Conservation (phyloP, 768 basidiomycete species). For the Boletus reticuloceps region DNA sequence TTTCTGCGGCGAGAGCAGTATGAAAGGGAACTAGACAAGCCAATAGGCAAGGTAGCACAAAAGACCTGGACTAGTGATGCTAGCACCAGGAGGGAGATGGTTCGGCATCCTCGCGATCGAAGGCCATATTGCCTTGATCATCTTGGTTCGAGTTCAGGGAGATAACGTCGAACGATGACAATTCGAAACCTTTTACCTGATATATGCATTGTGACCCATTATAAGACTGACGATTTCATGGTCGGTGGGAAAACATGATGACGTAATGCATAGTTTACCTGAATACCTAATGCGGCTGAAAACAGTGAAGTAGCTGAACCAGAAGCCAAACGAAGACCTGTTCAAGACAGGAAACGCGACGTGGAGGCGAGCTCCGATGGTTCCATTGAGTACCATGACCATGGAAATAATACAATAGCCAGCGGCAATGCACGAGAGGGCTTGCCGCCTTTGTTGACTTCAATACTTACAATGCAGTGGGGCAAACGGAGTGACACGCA, state of each 20-base stretch:
- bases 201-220: slow-evolving; percentile 72
- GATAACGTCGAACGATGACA: background rate
- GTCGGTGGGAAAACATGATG: no score
- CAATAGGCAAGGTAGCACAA: slow-evolving; percentile 78
- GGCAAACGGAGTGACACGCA: no score
- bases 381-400: slow-evolving; percentile 77
- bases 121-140: slow-evolving; percentile 86
- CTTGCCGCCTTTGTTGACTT: slow-evolving; percentile 53
- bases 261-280: slow-evolving; percentile 39
- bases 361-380: slow-evolving; percentile 77
- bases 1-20: slow-evolving; percentile 74
- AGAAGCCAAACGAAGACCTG: slow-evolving; percentile 86
- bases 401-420: slow-evolving; percentile 72
- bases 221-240: slow-evolving; percentile 47
- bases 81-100: slow-evolving; percentile 50
- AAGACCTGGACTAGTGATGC: slow-evolving; percentile 67
- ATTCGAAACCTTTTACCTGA: slow-evolving; percentile 37
- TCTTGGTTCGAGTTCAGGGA: slow-evolving; percentile 28
- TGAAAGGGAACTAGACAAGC: slow-evolving; percentile 72
- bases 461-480: background rate
- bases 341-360: slow-evolving; percentile 74
- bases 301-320: slow-evolving; percentile 85
- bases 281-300: slow-evolving; percentile 71
- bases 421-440: slow-evolving; percentile 64
- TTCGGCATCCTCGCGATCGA: slow-evolving; percentile 64